Conservation (phyloP, 139 green algal species). For the Astrephomene gubernaculifera region DNA sequence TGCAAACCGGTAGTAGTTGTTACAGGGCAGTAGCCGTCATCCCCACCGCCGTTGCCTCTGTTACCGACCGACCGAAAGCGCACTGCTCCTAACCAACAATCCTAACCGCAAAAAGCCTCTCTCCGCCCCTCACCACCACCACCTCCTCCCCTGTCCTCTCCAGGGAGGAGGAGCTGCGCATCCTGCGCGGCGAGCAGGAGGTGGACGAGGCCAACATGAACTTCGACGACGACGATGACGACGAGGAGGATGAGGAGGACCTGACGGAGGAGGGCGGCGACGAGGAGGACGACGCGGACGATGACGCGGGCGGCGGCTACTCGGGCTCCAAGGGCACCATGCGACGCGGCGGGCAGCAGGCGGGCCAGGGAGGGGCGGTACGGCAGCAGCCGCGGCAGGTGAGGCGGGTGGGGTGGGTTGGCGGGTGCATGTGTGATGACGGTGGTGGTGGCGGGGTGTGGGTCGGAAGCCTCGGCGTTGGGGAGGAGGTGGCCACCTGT, state of each 20-base stretch:
- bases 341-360: not conserved
- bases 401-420: no score
- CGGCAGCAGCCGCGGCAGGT: not conserved
- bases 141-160: not conserved
- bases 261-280: constrained; percentile 1
- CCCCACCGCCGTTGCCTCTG: no score
- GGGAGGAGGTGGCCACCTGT: no score
- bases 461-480: no score
- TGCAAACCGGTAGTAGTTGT: no score
- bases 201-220: constrained; percentile 60
- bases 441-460: no score
- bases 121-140: not conserved
- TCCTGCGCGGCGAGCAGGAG: constrained; percentile 78
- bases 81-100: no score
- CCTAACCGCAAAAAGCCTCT: no score
- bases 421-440: no score
- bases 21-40: no score
- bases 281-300: constrained; percentile 11
- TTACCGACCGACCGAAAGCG: no score
- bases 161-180: constrained; percentile 82
- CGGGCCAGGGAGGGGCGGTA: not conserved
- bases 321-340: not conserved
- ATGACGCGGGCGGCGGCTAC: not conserved
- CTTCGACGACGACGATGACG: constrained; percentile 41
- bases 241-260: constrained; percentile 8